Percentiles rank a stretch among this genome's conserved stretches.
phyloP scores from a whole-genome alignment of 495 filamentous ascomycete genomes.

The Lasiosphaeria ovina region DNA sequence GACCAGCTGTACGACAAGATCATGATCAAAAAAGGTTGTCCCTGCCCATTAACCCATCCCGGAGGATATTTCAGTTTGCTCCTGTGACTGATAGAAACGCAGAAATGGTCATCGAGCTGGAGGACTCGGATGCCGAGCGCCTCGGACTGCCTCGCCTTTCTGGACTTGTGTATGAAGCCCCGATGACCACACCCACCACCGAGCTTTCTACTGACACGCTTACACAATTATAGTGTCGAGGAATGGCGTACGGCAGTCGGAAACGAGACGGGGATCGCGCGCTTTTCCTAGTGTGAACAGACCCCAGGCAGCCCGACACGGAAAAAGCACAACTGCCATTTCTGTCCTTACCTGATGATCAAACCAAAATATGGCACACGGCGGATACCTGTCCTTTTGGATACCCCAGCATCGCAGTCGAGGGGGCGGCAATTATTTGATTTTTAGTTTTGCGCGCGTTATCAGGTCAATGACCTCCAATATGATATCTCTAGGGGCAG shows the following conservation, averaged over 20 bases:
- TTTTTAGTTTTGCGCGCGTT: too few relatives aligned
- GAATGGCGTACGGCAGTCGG: not conserved
- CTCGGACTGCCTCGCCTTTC: slow-evolving; percentile 2
- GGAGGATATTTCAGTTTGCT: not conserved
- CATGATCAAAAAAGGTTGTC: not conserved
- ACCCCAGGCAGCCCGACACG: too few relatives aligned
- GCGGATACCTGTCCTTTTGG: too few relatives aligned
- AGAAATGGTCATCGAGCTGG: not conserved
- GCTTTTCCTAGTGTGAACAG: too few relatives aligned
- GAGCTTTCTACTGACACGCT: not conserved
- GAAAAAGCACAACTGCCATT: too few relatives aligned
- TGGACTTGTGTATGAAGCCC: not conserved
- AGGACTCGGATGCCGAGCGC: not conserved
- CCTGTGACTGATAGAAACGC: not conserved
- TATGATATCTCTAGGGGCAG: too few relatives aligned
- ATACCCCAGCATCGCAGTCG: too few relatives aligned
- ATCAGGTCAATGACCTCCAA: too few relatives aligned
- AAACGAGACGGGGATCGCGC: not conserved
- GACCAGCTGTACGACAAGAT: slow-evolving; percentile 7
- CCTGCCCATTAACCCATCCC: not conserved
- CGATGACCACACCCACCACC: not conserved
- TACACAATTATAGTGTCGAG: not conserved
- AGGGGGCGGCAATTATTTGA: too few relatives aligned
- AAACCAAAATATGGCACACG: too few relatives aligned
- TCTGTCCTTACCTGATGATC: too few relatives aligned